These are phyloP conservation scores for Zymoseptoria tritici DNA, from an alignment of 2,329 filamentous ascomycete species.

Conservation along the genomic window DNA sequence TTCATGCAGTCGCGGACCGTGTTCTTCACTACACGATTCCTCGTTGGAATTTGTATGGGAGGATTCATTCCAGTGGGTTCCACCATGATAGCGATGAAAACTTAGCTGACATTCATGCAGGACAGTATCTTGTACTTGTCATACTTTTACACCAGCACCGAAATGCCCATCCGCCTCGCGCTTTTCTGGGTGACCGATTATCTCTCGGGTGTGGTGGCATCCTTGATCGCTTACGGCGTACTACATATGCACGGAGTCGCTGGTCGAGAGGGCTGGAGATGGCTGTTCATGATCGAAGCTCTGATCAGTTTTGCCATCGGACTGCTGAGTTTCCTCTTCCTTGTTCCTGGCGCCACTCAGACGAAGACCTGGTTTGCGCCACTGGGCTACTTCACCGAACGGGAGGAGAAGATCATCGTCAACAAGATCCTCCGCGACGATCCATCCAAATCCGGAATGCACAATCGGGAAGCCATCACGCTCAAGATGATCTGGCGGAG, in stretches of 20 bases:
- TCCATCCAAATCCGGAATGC: conserved; percentile 54
- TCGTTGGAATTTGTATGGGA: conserved; percentile 37
- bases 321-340: conserved; percentile 46
- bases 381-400: conserved; percentile 54
- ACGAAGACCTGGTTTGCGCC: conserved; percentile 56
- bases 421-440: conserved; percentile 57
- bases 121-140: conserved; percentile 54
- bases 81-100: neutral
- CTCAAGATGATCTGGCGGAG: conserved; percentile 43
- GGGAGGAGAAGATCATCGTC: conserved; percentile 56
- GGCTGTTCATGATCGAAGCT: conserved; percentile 54
- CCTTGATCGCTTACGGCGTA: conserved; percentile 51
- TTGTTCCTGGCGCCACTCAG: conserved; percentile 53
- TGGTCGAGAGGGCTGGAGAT: conserved; percentile 48
- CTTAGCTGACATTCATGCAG: neutral
- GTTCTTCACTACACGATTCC: conserved; percentile 33
- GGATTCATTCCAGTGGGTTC: conserved; percentile 48
- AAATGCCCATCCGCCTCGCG: conserved; percentile 60
- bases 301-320: conserved; percentile 48
- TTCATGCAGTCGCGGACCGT: conserved; percentile 27
- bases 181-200: conserved; percentile 63
- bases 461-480: conserved; percentile 50
- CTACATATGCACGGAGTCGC: conserved; percentile 39
- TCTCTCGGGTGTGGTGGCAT: conserved; percentile 48
- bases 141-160: conserved; percentile 65